Conservation (phyloP, 2,329 filamentous ascomycete genomes). For the Moelleriella libera region DNA sequence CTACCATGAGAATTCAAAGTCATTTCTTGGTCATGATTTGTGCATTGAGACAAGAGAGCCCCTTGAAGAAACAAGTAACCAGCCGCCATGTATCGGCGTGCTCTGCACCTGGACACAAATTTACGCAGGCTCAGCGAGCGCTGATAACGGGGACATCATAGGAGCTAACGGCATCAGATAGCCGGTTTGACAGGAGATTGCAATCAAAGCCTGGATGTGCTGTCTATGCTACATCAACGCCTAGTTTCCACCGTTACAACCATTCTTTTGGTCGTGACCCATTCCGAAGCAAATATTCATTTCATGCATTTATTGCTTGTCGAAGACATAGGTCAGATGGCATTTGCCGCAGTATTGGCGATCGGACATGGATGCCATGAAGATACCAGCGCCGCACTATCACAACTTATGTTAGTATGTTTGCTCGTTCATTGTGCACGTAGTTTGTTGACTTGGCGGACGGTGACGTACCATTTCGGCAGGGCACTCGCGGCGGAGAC, state of each 20-base stretch:
- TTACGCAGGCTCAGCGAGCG: too few relatives aligned
- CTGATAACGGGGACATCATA: neutral
- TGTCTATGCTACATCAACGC: slow-evolving; percentile 30
- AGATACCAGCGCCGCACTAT: slow-evolving; percentile 98
- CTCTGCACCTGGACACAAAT: too few relatives aligned
- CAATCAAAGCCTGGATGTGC: slow-evolving; percentile 24
- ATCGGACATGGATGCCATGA: slow-evolving; percentile 99
- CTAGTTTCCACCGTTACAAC: slow-evolving; percentile 12
- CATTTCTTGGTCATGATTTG: too few relatives aligned
- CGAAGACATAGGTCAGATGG: slow-evolving; percentile 62
- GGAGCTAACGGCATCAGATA: neutral
- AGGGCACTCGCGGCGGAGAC: slow-evolving; percentile 95
- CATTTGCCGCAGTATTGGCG: slow-evolving; percentile 86
- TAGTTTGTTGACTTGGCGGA: too few relatives aligned
- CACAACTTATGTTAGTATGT: neutral
- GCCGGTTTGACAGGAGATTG: slow-evolving; percentile 20
- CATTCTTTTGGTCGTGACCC: slow-evolving; percentile 15
- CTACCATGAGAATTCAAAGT: too few relatives aligned
- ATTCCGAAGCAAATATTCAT: slow-evolving; percentile 14
- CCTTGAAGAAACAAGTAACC: too few relatives aligned
- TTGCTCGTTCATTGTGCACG: too few relatives aligned
- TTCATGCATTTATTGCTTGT: slow-evolving; percentile 41
- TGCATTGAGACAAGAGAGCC: too few relatives aligned
- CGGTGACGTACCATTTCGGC: slow-evolving; percentile 58
- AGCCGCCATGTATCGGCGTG: too few relatives aligned